phyloP scores from a whole-genome alignment of 179 eudicot genomes.

The Nepenthes alata region DNA sequence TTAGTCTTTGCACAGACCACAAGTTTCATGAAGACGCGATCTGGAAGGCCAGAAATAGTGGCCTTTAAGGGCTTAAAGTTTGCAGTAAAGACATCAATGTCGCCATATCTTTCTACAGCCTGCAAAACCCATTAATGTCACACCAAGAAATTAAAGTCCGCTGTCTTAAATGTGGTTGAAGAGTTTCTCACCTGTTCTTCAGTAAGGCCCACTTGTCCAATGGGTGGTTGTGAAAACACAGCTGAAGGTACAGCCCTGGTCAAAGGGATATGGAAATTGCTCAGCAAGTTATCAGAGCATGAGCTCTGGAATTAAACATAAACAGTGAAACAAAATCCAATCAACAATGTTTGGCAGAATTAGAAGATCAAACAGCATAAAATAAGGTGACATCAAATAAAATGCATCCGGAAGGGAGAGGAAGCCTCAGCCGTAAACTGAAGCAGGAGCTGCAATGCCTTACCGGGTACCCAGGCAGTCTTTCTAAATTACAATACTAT shows the following conservation, averaged over 20 bases:
- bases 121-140: slow-evolving; percentile 23
- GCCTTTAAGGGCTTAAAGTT: slow-evolving; percentile 93
- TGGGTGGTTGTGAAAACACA: slow-evolving; percentile 96
- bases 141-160: slow-evolving; percentile 5
- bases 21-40: slow-evolving; percentile 86
- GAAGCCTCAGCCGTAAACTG: too few relatives aligned
- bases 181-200: slow-evolving; percentile 69
- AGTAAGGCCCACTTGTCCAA: slow-evolving; percentile 82
- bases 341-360: neutral
- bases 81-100: slow-evolving; percentile 71
- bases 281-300: slow-evolving; percentile 4
- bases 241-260: slow-evolving; percentile 86
- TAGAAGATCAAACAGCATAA: neutral
- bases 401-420: too few relatives aligned
- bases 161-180: neutral
- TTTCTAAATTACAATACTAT: too few relatives aligned
- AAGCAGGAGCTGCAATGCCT: too few relatives aligned
- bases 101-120: slow-evolving; percentile 72
- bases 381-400: neutral
- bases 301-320: neutral
- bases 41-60: slow-evolving; percentile 91
- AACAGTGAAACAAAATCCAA: neutral
- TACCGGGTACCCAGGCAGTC: too few relatives aligned
- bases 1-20: slow-evolving; percentile 69
- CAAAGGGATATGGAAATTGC: slow-evolving; percentile 14